Percentiles rank a stretch among this genome's conserved stretches.
Conservation (phyloP, 164 flowering plant genomes). For the Stephania cephalantha region DNA sequence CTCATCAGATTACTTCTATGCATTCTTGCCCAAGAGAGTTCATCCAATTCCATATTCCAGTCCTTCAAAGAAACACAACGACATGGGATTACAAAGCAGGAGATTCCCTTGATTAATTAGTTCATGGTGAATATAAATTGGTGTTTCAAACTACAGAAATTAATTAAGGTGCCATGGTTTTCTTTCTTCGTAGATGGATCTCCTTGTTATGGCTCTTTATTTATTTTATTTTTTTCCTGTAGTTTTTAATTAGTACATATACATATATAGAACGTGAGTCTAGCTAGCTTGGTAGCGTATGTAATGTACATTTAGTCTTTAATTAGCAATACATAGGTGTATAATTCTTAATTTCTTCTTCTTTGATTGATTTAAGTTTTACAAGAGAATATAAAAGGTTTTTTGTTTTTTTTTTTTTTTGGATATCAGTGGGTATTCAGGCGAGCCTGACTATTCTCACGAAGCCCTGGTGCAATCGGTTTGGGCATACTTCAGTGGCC, state of each 20-base stretch:
- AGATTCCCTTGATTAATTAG: constrained; percentile 31
- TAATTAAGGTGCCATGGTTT: constrained; percentile 1
- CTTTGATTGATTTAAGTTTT: no score
- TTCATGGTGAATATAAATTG: neutral
- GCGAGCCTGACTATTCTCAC: no score
- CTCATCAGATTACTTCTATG: constrained; percentile 34
- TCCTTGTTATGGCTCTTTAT: neutral
- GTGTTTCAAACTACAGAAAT: neutral
- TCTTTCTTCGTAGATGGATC: neutral
- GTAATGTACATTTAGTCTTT: neutral
- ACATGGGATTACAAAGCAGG: constrained; percentile 46
- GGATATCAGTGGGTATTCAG: no score
- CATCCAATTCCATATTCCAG: constrained; percentile 50
- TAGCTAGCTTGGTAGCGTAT: neutral
- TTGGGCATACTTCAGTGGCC: no score
- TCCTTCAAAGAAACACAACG: constrained; percentile 70
- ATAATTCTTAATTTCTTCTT: neutral
- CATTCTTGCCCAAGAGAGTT: constrained; percentile 48
- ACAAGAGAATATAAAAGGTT: no score
- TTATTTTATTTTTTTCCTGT: neutral
- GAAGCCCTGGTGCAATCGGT: no score
- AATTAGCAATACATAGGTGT: neutral
- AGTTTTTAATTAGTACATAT: neutral
- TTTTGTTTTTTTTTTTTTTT: no score
- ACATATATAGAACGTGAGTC: neutral